Percentiles rank a stretch among this genome's conserved stretches.
These are phyloP conservation scores for Teunomyces atbi DNA, from an alignment of 805 yeast species.

Conservation along the genomic window DNA sequence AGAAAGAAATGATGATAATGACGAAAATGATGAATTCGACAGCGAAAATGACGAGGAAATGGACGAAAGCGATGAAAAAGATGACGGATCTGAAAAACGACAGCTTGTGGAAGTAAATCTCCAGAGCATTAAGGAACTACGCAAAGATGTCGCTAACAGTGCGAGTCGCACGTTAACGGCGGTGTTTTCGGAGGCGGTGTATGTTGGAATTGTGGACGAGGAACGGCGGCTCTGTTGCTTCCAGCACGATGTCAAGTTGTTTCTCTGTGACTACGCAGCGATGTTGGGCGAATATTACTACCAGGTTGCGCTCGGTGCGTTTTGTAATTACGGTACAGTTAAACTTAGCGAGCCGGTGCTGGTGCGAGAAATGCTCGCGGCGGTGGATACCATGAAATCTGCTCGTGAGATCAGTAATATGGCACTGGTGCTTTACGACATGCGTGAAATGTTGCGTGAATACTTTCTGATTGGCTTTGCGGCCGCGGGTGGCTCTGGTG, in stretches of 20 bases:
- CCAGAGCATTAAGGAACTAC: conserved; percentile 57
- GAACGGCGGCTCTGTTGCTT: conserved; percentile 70
- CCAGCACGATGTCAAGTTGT: conserved; percentile 77
- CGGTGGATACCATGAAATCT: conserved; percentile 4
- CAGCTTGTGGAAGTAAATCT: conserved; percentile 44
- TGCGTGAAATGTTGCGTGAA: conserved; percentile 78
- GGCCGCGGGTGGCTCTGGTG: conserved; percentile 13
- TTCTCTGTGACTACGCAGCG: conserved; percentile 76
- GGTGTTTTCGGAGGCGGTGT: conserved; percentile 65
- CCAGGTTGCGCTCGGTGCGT: conserved; percentile 74
- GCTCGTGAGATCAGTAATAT: neutral
- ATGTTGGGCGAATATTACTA: conserved; percentile 69
- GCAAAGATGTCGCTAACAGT: conserved; percentile 45
- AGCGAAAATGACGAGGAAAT: neutral
- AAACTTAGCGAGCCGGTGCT: conserved; percentile 21
- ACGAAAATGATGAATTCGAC: neutral
- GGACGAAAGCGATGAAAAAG: neutral
- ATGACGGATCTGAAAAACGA: neutral
- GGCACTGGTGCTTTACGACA: conserved; percentile 21
- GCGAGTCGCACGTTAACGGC: conserved; percentile 59
- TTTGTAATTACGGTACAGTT: conserved; percentile 71
- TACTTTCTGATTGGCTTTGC: conserved; percentile 63
- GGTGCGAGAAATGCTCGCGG: conserved; percentile 33
- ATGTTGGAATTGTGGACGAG: conserved; percentile 81
- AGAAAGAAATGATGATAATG: neutral